Conservation (phyloP, 1,284 basidiomycete species). For the Grifola frondosa region DNA sequence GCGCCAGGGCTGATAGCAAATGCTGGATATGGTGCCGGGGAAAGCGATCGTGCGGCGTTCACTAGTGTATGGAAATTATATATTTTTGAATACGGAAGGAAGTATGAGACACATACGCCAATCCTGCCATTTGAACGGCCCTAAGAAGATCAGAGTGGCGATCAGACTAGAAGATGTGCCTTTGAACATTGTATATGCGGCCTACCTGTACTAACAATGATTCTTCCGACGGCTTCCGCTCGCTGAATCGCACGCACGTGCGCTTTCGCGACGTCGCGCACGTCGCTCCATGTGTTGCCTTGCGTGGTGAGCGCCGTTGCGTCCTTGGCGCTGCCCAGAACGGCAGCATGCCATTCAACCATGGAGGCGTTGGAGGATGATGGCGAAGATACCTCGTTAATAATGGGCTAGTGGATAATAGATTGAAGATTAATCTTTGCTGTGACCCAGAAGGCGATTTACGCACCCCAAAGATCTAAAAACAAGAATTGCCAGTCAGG, state of each 20-base stretch:
- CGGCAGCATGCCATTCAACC: no score
- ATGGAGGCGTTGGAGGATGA: no score
- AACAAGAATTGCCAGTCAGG: no score
- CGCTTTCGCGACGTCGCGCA: constrained; percentile 8
- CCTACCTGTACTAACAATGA: constrained; percentile 5
- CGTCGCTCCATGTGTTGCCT: constrained; percentile 5
- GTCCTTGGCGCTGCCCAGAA: no score
- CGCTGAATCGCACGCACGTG: constrained; percentile 6
- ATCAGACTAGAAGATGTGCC: no score
- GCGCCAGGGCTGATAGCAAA: background rate
- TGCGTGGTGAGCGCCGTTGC: constrained; percentile 2
- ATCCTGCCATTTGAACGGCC: background rate
- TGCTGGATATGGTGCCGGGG: constrained; percentile 5
- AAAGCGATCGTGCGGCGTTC: constrained; percentile 6
- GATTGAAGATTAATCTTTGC: no score
- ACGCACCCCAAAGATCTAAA: no score
- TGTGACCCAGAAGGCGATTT: no score
- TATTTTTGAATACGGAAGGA: background rate
- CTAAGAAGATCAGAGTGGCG: no score
- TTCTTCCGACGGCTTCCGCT: constrained; percentile 1
- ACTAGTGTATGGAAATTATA: background rate
- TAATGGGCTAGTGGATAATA: no score
- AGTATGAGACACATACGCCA: constrained; percentile 1
- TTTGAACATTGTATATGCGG: no score
- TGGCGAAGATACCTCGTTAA: no score